Conservation (phyloP, 179 eudicot species). For the Pouteria campechiana region DNA sequence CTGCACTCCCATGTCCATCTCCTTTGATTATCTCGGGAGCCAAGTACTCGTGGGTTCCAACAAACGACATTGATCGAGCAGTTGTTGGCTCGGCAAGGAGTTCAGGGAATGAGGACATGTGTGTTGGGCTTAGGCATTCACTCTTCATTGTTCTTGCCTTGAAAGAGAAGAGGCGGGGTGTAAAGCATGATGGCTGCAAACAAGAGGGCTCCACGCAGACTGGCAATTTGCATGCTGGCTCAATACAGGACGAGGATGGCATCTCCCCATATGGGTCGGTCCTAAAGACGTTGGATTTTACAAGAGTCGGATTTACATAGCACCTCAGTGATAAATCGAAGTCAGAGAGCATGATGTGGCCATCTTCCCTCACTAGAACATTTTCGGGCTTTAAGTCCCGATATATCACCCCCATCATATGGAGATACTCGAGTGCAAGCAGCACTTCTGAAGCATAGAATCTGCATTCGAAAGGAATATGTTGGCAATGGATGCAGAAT, state of each 20-base stretch:
- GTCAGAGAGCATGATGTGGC: constrained; percentile 74
- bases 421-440: constrained; percentile 70
- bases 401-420: constrained; percentile 89
- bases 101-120: constrained; percentile 36
- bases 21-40: constrained; percentile 74
- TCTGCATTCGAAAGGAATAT: constrained; percentile 18
- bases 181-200: constrained; percentile 67
- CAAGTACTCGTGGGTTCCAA: constrained; percentile 68
- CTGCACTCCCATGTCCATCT: constrained; percentile 65
- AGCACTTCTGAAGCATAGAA: constrained; percentile 84
- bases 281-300: constrained; percentile 34
- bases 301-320: constrained; percentile 49
- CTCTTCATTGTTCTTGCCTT: constrained; percentile 26
- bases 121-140: constrained; percentile 12
- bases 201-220: constrained; percentile 64
- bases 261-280: constrained; percentile 32
- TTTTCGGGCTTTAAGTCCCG: constrained; percentile 81
- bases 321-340: constrained; percentile 67
- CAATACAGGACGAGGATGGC: constrained; percentile 48
- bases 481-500: background rate
- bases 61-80: constrained; percentile 69
- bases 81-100: constrained; percentile 57
- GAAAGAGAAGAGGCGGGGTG: constrained; percentile 46
- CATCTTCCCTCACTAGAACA: constrained; percentile 65
- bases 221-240: constrained; percentile 51